Conservation (phyloP, 768 basidiomycete species). For the Clitopilus passeckerianus region DNA sequence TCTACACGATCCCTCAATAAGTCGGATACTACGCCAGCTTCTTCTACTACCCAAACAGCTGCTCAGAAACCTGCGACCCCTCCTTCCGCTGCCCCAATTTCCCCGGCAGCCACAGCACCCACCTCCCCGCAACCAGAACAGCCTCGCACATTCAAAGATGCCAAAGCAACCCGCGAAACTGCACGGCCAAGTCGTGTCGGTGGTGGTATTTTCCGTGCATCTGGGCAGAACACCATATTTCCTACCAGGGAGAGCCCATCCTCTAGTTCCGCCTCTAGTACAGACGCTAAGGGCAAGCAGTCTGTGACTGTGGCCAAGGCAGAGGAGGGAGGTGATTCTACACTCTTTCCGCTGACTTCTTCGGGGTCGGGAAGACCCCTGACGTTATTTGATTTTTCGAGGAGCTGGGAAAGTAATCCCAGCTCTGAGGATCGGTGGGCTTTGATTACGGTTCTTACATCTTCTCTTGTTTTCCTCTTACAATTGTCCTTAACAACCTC, state of each 20-base stretch:
- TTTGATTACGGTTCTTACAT: slow-evolving; percentile 48
- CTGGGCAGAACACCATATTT: slow-evolving; percentile 60
- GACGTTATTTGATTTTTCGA: slow-evolving; percentile 60
- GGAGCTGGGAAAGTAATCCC: slow-evolving; percentile 45
- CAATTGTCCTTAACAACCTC: not conserved
- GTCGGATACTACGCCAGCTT: slow-evolving; percentile 32
- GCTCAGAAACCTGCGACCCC: slow-evolving; percentile 1
- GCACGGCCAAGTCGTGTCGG: slow-evolving; percentile 43
- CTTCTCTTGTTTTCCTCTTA: not conserved
- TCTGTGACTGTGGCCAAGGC: not conserved
- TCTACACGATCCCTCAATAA: slow-evolving; percentile 11
- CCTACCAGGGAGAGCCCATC: slow-evolving; percentile 21
- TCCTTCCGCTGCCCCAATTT: not conserved
- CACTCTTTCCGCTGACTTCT: not conserved
- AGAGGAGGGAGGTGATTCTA: not conserved
- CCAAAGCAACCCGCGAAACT: slow-evolving; percentile 49
- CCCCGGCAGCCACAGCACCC: slow-evolving; percentile 1
- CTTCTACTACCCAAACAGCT: slow-evolving; percentile 8
- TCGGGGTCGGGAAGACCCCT: not conserved
- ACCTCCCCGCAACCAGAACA: slow-evolving; percentile 14
- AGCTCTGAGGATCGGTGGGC: slow-evolving; percentile 47
- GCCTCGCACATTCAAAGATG: slow-evolving; percentile 48
- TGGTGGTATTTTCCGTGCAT: slow-evolving; percentile 68
- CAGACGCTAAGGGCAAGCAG: no score
- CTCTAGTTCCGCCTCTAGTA: not conserved